Base-by-base conservation (phyloP, 2,329 filamentous ascomycete species). In the Aureobasidium subglaciale region DNA sequence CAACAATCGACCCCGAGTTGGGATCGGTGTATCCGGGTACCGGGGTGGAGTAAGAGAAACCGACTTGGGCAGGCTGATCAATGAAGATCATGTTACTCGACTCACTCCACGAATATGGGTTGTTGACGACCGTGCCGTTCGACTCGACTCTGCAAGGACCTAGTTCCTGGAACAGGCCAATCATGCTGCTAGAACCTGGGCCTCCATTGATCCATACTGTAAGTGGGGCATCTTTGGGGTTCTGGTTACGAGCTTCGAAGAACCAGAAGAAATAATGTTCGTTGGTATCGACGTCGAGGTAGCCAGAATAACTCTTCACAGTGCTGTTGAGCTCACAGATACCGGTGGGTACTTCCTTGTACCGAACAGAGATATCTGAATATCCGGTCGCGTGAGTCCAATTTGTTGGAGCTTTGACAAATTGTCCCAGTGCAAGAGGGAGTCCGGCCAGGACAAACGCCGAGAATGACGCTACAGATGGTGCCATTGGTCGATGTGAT, bases 41-140 rank as follows among this genome's bases (percentile, higher is more conserved):
- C 0, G 73, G 70, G 11, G 70, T 65, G 4, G 72, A 72, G 64
- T 84, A 84, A 10, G 77, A 81, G 62, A 83, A 79, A 1, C 82
- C 82, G 4, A 81, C 77, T 43, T 79, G 76, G 9, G 75, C 78
- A 8, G 81, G 86, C 66, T 88, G 80, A 62, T 88, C 85, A 61
- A 88, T 80, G 68, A 85, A 88, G 15, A 88, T 78, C 77, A 87
- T 80, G 60, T 86, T 86, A 59, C 78, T 79, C 22, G 79, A 75
- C 61, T 81, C 80, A 56, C 81, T 83, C 79, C 82, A 86, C 1
- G 81, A 81, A 69, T 78, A 82, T 0, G 80, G 78, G 60, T 86
- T 86, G 63, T 80, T 79, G 42, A 75, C 77, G 34, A 80, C 76
- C 38, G 70, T 67, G 40, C 70, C 62, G 57, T 74, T 65, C 4